phyloP scores from a whole-genome alignment of 2,329 filamentous ascomycete species.

The Aspergillus persii region DNA sequence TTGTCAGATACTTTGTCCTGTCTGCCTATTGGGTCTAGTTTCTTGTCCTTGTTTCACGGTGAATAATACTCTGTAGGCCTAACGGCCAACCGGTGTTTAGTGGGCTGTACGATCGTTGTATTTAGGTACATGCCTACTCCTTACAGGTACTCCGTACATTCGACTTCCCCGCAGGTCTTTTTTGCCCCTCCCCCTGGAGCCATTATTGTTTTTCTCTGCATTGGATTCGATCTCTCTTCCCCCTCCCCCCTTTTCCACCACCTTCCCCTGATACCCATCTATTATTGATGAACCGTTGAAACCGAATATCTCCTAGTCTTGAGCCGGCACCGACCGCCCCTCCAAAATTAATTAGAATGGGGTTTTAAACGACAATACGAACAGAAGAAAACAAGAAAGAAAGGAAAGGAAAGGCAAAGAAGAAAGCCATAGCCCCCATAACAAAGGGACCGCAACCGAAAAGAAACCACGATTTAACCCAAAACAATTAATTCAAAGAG shows the following conservation, averaged over 20 bases:
- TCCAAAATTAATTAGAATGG: neutral
- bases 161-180: neutral
- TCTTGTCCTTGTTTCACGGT: neutral
- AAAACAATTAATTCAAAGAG: conserved; percentile 7
- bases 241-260: no score
- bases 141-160: neutral
- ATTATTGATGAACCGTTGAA: neutral
- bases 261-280: neutral
- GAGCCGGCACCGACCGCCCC: neutral
- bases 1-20: neutral
- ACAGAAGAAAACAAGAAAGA: neutral
- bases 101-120: no score
- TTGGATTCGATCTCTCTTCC: neutral
- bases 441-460: neutral
- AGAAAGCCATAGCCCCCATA: neutral
- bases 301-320: neutral
- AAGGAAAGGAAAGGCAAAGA: neutral
- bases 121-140: no score
- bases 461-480: neutral
- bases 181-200: neutral
- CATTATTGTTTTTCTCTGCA: no score
- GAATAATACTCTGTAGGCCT: neutral
- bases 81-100: no score
- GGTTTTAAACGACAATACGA: neutral
- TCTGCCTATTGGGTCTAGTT: neutral